These are phyloP conservation scores for Guadua angustifolia DNA, from an alignment of 176 grass and related monocot genomes.

Conservation along the genomic window DNA sequence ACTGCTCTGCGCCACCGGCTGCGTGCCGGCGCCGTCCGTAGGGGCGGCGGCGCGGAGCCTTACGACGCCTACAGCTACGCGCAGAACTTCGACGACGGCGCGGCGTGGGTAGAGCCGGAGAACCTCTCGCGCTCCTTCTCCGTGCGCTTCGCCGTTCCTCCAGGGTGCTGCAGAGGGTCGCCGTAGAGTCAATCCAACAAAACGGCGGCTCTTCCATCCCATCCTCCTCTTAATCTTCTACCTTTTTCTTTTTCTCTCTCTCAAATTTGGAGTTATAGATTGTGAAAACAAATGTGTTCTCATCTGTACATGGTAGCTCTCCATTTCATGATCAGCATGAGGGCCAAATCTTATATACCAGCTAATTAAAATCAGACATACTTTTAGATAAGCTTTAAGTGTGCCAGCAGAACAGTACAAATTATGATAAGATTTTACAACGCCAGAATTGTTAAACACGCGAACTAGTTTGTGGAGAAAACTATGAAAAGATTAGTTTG, in stretches of 20 bases:
- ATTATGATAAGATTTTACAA: neutral
- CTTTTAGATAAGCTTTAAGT: neutral
- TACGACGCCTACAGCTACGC: conserved; percentile 86
- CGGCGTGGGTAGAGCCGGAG: conserved; percentile 76
- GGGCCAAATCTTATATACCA: neutral
- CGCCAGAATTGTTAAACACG: neutral
- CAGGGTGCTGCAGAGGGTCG: conserved; percentile 55
- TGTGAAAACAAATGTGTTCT: conserved; percentile 39
- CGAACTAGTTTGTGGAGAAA: neutral
- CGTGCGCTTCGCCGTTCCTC: conserved; percentile 72
- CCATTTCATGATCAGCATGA: neutral
- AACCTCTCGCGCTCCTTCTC: conserved; percentile 91
- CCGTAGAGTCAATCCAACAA: conserved; percentile 15
- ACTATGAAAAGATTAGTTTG: neutral
- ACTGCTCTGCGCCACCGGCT: conserved; percentile 59
- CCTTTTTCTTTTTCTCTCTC: neutral
- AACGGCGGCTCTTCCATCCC: neutral
- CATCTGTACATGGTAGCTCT: conserved; percentile 41
- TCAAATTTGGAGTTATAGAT: conserved; percentile 34
- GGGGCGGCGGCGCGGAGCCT: conserved; percentile 47
- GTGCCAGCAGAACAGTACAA: neutral
- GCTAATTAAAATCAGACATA: neutral
- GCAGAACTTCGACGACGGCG: conserved; percentile 94
- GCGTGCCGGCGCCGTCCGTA: conserved; percentile 37
- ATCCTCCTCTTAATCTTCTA: neutral